phyloP scores from a whole-genome alignment of 495 filamentous ascomycete genomes.

The Xylaria curta region DNA sequence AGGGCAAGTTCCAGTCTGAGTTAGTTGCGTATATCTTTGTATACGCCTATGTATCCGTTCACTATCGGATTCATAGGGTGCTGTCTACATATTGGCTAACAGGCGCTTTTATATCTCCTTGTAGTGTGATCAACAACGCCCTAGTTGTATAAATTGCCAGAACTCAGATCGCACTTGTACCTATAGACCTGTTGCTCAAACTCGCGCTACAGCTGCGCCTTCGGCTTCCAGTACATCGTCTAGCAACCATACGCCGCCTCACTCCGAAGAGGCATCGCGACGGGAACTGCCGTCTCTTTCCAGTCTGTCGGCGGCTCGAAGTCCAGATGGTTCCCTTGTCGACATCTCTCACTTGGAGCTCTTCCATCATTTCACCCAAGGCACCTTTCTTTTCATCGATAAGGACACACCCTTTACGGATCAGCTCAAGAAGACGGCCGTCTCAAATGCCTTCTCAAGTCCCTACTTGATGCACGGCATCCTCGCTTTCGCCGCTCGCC shows the following conservation, averaged over 20 bases:
- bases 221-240: not conserved
- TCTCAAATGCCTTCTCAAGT: slow-evolving; percentile 32
- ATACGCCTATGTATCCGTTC: not conserved
- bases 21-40: not conserved
- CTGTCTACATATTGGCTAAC: slow-evolving; percentile 7
- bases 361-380: slow-evolving; percentile 30
- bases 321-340: not conserved
- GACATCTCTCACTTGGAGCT: slow-evolving; percentile 23
- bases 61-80: not conserved
- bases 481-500: slow-evolving; percentile 44
- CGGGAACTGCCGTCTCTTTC: not conserved
- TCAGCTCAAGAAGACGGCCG: slow-evolving; percentile 35
- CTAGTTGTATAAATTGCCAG: slow-evolving; percentile 20
- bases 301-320: not conserved
- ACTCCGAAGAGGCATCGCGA: slow-evolving; percentile 3
- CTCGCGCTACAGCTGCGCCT: not conserved
- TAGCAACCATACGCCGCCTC: not conserved
- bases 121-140: slow-evolving; percentile 23
- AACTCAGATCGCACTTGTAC: slow-evolving; percentile 20
- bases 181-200: slow-evolving; percentile 9
- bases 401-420: not conserved
- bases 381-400: slow-evolving; percentile 25
- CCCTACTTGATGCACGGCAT: slow-evolving; percentile 47
- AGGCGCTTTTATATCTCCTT: not conserved
- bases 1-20: slow-evolving; percentile 20